Conservation (phyloP, 1,284 basidiomycete genomes). For the Rhodofomes roseus region DNA sequence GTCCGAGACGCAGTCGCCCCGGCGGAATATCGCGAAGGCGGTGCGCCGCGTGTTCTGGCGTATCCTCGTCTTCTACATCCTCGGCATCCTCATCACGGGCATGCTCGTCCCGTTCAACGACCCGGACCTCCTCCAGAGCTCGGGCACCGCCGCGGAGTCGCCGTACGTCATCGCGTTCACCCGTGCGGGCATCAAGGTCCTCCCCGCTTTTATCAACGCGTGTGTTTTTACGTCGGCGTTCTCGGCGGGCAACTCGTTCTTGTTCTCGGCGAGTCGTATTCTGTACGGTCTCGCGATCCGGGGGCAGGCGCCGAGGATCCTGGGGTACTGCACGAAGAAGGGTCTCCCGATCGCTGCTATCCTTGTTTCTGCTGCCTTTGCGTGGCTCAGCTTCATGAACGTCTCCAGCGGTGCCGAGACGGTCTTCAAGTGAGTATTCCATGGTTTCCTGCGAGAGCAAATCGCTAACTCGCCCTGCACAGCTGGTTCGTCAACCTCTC, state of each 20-base stretch:
- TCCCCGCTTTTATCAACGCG: conserved; percentile 71
- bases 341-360: conserved; percentile 72
- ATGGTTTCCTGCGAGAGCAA: neutral
- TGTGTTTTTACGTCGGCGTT: conserved; percentile 71
- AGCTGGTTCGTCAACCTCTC: conserved; percentile 57
- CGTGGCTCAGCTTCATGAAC: conserved; percentile 51
- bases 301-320: conserved; percentile 65
- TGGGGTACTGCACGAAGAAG: conserved; percentile 65
- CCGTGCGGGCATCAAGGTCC: conserved; percentile 70
- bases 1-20: conserved; percentile 72
- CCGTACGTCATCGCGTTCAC: conserved; percentile 84
- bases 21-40: conserved; percentile 77
- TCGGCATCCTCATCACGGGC: conserved; percentile 74
- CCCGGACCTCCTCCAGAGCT: conserved; percentile 47
- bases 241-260: conserved; percentile 78
- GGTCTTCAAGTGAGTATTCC: conserved; percentile 35
- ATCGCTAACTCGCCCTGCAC: neutral
- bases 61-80: conserved; percentile 72
- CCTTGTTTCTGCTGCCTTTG: conserved; percentile 35
- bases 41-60: conserved; percentile 81
- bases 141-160: conserved; percentile 62
- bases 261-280: conserved; percentile 81
- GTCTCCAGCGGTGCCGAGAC: conserved; percentile 27
- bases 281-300: conserved; percentile 80
- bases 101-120: conserved; percentile 79